phyloP scores from a whole-genome alignment of 208 protist species.

The Trypanosoma melophagium region DNA sequence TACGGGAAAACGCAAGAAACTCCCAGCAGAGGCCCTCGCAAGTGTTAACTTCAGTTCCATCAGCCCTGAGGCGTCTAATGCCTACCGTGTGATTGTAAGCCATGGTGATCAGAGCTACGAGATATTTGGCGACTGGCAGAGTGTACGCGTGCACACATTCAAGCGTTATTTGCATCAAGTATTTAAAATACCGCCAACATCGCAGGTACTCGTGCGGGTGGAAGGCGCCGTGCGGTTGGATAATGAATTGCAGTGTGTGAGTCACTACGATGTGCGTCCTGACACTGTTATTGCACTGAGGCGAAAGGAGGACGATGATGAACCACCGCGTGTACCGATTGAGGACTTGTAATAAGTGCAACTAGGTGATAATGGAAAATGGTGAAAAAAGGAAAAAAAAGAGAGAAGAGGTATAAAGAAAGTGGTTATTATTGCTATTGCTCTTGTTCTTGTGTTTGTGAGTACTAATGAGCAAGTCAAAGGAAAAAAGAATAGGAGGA shows the following conservation, averaged over 20 bases:
- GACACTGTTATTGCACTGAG: conserved; percentile 68
- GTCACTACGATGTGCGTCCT: conserved; percentile 64
- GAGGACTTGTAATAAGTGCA: conserved; percentile 46
- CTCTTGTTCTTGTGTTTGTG: conserved; percentile 14
- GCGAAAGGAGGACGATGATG: conserved; percentile 32
- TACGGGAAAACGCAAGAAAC: conserved; percentile 32
- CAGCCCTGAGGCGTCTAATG: conserved; percentile 74
- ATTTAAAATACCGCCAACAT: conserved; percentile 67
- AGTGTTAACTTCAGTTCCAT: conserved; percentile 87
- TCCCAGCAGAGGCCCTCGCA: conserved; percentile 60
- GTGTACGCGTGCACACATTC: conserved; percentile 83
- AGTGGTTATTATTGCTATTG: conserved; percentile 9
- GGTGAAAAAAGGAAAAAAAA: background rate
- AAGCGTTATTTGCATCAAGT: conserved; percentile 88
- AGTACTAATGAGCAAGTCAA: background rate
- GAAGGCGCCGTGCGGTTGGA: conserved; percentile 62
- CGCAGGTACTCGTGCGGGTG: conserved; percentile 58
- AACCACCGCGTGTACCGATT: conserved; percentile 41
- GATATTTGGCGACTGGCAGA: conserved; percentile 85
- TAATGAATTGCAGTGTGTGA: conserved; percentile 76
- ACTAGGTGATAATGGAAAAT: background rate
- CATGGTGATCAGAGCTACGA: conserved; percentile 77
- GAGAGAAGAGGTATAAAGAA: background rate
- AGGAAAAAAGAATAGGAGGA: background rate
- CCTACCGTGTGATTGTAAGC: conserved; percentile 81